phyloP scores from a whole-genome alignment of 192 early-diverging fungal species.

The Pilaira anomala region DNA sequence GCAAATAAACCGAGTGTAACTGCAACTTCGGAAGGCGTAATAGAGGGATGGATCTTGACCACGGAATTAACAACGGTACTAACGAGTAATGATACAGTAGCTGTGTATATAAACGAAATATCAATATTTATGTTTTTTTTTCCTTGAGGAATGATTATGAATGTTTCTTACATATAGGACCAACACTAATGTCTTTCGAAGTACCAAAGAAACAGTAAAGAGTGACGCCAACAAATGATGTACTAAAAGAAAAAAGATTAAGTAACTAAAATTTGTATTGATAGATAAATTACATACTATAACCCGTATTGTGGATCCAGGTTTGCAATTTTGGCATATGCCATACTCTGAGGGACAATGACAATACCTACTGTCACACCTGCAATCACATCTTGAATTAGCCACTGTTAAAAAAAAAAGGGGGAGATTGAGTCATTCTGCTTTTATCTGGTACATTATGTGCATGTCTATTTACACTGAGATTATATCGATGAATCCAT shows the following conservation, averaged over 20 bases:
- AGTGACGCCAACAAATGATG: slow-evolving; percentile 64
- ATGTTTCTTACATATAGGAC: slow-evolving; percentile 51
- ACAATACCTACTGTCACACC: slow-evolving; percentile 72
- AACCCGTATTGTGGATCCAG: slow-evolving; percentile 74
- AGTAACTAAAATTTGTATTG: not conserved
- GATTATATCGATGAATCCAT: slow-evolving; percentile 38
- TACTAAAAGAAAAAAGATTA: slow-evolving; percentile 52
- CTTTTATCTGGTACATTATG: not conserved
- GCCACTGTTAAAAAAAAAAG: slow-evolving; percentile 41
- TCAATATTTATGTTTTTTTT: not conserved
- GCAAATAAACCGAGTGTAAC: slow-evolving; percentile 48
- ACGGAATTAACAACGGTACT: slow-evolving; percentile 55
- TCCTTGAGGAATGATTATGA: not conserved
- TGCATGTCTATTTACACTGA: slow-evolving; percentile 23
- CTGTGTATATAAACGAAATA: not conserved
- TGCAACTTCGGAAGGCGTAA: slow-evolving; percentile 58
- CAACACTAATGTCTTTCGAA: slow-evolving; percentile 72
- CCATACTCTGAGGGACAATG: slow-evolving; percentile 75
- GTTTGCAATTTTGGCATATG: slow-evolving; percentile 73
- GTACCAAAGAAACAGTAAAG: slow-evolving; percentile 71
- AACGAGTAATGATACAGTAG: slow-evolving; percentile 75
- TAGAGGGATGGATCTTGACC: slow-evolving; percentile 6
- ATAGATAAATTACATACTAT: slow-evolving; percentile 41
- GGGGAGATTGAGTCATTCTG: not conserved
- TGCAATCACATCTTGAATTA: slow-evolving; percentile 63